Evolutionary conservation across 116 monocot species (phyloP).

Genomic region (Posidonia oceanica): DNA sequence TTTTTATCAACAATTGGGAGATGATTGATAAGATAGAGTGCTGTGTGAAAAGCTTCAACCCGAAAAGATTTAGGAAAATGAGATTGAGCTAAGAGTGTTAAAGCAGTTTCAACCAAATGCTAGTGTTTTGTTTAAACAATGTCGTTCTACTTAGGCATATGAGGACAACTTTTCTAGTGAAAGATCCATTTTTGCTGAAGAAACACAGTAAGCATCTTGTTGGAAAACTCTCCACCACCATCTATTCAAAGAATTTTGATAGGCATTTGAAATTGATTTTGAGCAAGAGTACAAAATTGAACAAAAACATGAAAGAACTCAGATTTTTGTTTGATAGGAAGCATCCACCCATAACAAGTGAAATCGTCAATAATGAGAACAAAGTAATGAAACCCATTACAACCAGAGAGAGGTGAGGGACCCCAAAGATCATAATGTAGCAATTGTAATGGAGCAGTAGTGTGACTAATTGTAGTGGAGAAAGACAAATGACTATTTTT

Average conservation of each 20-base stretch:
- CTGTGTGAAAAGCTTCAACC: neutral
- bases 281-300: too few species aligned
- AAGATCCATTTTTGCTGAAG: neutral
- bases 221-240: too few species aligned
- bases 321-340: too few species aligned
- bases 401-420: neutral
- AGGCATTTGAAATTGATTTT: neutral
- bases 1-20: neutral
- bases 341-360: neutral
- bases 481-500: too few species aligned
- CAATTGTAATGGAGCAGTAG: neutral
- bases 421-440: neutral
- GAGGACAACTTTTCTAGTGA: neutral
- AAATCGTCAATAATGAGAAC: neutral
- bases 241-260: neutral
- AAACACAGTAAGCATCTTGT: too few species aligned
- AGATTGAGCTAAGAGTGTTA: neutral
- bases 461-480: neutral
- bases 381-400: neutral
- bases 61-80: neutral
- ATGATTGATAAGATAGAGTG: neutral
- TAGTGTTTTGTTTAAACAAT: neutral
- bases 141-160: conserved; percentile 3
- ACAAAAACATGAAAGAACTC: too few species aligned
- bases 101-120: neutral